Evolutionary conservation across 202 grass and related monocot genomes (phyloP), one percentile per base, ranked within the genome.

Genomic region (Sporobolus alterniflorus): DNA sequence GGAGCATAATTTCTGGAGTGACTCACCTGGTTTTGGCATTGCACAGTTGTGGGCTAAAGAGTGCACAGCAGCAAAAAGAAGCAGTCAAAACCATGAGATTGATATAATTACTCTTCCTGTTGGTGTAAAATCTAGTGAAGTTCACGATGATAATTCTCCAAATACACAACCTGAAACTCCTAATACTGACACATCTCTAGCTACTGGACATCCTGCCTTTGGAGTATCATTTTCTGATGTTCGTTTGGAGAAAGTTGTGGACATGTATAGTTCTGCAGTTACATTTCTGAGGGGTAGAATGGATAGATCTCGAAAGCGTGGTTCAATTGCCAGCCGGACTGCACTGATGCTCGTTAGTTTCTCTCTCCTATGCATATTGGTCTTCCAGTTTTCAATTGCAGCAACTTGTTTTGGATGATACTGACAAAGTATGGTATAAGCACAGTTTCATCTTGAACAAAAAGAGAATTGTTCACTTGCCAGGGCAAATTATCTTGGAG

Each of bases 41-140:
- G 96, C 91, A 71, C 89, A 92, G 48, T 39, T 90, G 50, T 95
- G 96, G 92, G 92, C 92, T 66, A 91, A 95, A 85, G 84, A 95
- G 76, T 80, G 76, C 20, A 73, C 63, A 28, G 32, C 69, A 34
- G 60, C 77, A 42, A 86, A 44, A 59, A 46, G 55, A 88, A 74
- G 52, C 75, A 81, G 33, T 64, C 84, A 78, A 76, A 89, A 64
- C 21, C 75, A 82, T 81, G 85, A 86, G 71, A 71, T 87, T 16
- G 62, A 95, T 81, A 80, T 32, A 69, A 85, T 94, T 64, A 83
- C 82, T 88, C 76, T 92, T 70, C 96, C 96, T 65, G 87, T 98
- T 80, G 89, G 92, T 88, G 91, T 94, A 70, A 98, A 95, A 82
- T 80, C 74, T 69, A 84, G 65, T 80, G 80, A 86, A 72, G 24